Evolutionary conservation across 2,329 filamentous ascomycete genomes (phyloP), one percentile per base, ranked within the genome.

Genomic region (Fusarium sp.): DNA sequence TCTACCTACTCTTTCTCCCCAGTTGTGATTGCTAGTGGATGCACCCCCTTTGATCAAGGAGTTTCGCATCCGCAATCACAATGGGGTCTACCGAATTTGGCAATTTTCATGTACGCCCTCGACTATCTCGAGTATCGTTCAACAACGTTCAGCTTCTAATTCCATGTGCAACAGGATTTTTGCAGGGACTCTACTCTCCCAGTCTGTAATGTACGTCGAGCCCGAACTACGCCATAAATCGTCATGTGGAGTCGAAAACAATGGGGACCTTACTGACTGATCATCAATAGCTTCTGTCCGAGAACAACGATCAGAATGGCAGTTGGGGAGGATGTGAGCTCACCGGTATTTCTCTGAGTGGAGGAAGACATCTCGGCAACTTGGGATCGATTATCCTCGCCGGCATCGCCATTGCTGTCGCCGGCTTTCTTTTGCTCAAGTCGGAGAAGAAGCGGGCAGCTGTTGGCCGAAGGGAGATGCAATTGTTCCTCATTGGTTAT

Each of bases 401-500:
- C 66, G 93, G 86, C 66, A 79, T 97, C 68, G 93, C 94, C 40
- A 94, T 99, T 72, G 75, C 88, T 22, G 82, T 87, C 10, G 84
- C 91, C 6, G 76, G 83, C 13, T 90, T 91, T 72, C 84, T 99
- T 60, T 75, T 98, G 79, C 88, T 91, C 81, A 87, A 89, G 71
- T 97, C 96, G 21, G 92, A 98, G 75, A 89, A 88, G 78, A 98
- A 99, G 83, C 91, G 92, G 80, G 96, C 96, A 57, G 96, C 96
- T 57, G 96, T 99, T 47, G 96, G 96, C 63, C 87, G 96, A 83
- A 92, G 96, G 80, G 96, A 99, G 81, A 98, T 99, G 88, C 96
- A 99, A 85, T 76, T 98, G 34, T 98, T 99, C 82, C 88, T 99
- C 51, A 67, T 93, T 42, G 91, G 92, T 51, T 99, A 94, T 79